Base-by-base conservation (phyloP, 2,329 filamentous ascomycete species). In the Claviceps pazoutovae region DNA sequence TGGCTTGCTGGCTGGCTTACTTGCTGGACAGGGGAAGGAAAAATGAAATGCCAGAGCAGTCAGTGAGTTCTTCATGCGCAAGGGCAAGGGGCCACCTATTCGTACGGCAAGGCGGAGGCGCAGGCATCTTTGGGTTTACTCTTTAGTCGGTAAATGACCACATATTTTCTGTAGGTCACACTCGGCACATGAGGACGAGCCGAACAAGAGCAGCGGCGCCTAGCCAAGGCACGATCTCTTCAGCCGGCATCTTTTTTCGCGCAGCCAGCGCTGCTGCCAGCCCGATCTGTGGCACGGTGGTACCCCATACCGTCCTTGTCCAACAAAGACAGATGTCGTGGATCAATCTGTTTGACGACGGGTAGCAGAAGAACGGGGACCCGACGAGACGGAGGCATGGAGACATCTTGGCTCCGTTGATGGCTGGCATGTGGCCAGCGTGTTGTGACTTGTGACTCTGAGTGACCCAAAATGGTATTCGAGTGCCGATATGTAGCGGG, bases 261-360 rank as follows among this genome's bases (percentile, higher is more conserved):
- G 56, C 60, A 63, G 62, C 62, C 58, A 60, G 60, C 60, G 59
- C 58, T 62, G 61, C 55, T 56, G 57, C 56, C 56, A 50, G 52
- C 60, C 62, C 68, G 66, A 68, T 69, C 65, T 68, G 67, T 69
- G 63, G 59, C 56, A 68, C 64, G 68, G 67, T 69, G 63, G 59
- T 56, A 68, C 67, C 57, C 64, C 65, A 68, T 68, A 65, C 68
- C 61, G 64, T 60, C 61, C 64, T 60, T 61, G 60, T 61, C 58
- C 54, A 19, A 19, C 17, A 58, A 30, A 55, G 46, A 53, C 51
- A 44, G 26, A 49, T 46, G 43, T 51, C 54, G 53, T 46, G 51
- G 43, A 19, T 45, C 47, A 9, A 21, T 41, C 42, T 38, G 36
- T 42, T 43, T 50, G 30, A 43, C 43, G 9, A 46, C 17, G 21